Conservation (phyloP, 352 stramenopile species). For the Pythium phragmitis region DNA sequence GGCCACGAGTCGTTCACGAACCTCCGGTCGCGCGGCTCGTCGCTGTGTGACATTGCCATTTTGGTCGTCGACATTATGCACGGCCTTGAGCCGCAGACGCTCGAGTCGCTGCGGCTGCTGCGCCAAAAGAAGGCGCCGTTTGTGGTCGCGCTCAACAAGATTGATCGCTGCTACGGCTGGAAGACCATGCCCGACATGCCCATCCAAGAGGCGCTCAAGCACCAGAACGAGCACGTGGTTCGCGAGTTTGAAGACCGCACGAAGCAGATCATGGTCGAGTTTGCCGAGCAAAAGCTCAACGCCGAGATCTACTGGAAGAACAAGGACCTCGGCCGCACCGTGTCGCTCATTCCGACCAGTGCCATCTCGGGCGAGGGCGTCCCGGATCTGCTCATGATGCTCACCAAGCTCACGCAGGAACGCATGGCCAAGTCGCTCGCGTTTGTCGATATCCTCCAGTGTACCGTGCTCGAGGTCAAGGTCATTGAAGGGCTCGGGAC, state of each 20-base stretch:
- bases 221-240: conserved; percentile 92
- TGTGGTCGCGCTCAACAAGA: conserved; percentile 99
- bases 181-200: conserved; percentile 95
- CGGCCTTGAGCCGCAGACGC: conserved; percentile 98
- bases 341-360: conserved; percentile 98
- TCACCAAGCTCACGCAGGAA: conserved; percentile 95
- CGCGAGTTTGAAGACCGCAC: conserved; percentile 95
- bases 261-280: conserved; percentile 93
- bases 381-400: conserved; percentile 96
- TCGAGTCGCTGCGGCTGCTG: conserved; percentile 98
- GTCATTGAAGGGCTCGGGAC: conserved; percentile 98
- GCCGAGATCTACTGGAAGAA: conserved; percentile 99
- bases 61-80: conserved; percentile 99
- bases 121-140: conserved; percentile 95
- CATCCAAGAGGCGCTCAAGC: conserved; percentile 90
- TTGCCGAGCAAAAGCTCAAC: conserved; percentile 98
- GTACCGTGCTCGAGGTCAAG: conserved; percentile 99
- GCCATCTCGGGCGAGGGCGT: conserved; percentile 98
- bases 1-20: conserved; percentile 99
- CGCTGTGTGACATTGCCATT: conserved; percentile 99
- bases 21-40: conserved; percentile 95
- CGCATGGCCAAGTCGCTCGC: conserved; percentile 90
- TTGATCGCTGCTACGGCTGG: conserved; percentile 99
- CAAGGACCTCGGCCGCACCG: conserved; percentile 94
- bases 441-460: conserved; percentile 92